A percentile compares a stretch with the other conserved stretches of the same genome.
These are phyloP conservation scores for Platanthera guangdongensis DNA, from an alignment of 106 monocot genomes.

Conservation along the genomic window DNA sequence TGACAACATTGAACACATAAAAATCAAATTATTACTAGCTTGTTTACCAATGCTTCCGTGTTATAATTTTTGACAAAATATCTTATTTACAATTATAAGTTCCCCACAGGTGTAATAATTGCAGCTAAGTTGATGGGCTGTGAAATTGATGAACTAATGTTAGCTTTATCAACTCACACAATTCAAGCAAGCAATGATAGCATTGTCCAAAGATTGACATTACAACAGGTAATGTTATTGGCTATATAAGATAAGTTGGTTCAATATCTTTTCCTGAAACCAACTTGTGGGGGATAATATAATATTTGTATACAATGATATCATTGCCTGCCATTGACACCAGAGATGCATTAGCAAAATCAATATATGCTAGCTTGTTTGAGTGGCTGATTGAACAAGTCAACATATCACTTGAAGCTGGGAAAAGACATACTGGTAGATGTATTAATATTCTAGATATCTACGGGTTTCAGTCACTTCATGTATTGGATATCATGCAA, in stretches of 20 bases:
- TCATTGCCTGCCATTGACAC: conserved; percentile 19
- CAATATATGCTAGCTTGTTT: conserved; percentile 11
- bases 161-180: conserved; percentile 39
- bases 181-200: conserved; percentile 33
- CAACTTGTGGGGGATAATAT: no score
- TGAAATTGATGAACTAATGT: conserved; percentile 27
- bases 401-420: conserved; percentile 30
- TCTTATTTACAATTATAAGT: neutral
- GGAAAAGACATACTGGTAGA: conserved; percentile 7
- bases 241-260: neutral
- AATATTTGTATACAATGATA: neutral
- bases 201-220: conserved; percentile 35
- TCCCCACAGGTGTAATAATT: conserved; percentile 29
- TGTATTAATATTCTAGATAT: conserved; percentile 45
- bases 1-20: no score
- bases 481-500: conserved; percentile 15
- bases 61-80: no score
- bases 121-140: conserved; percentile 52
- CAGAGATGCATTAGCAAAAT: conserved; percentile 21
- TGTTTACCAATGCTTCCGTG: no score
- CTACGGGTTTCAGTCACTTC: conserved; percentile 47
- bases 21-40: no score
- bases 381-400: conserved; percentile 19
- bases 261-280: no score
- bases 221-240: conserved; percentile 24